Evolutionary conservation across 768 basidiomycete species (phyloP), one percentile per base, ranked within the genome.

Genomic region (Psilocybe cubensis): DNA sequence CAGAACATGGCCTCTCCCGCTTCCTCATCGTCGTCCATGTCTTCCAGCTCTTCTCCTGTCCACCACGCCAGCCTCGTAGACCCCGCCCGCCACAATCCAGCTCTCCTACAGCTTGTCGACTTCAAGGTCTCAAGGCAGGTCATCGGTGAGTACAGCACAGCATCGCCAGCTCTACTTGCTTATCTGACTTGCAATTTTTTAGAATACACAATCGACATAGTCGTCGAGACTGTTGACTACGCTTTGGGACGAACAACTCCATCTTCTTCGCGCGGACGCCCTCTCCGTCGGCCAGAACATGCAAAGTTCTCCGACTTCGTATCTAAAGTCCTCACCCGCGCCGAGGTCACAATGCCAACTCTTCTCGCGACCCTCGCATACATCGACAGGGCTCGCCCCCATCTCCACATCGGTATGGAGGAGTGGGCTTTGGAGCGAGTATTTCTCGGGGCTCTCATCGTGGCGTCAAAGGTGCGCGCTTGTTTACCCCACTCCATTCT

Each of bases 401-500:
- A 91, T 70, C 79, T 93, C 41, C 87, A 89, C 67, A 92, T 92
- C 62, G 88, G 88, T 8, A 76, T 90, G 58, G 89, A 91, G 68
- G 86, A 91, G 66, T 92, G 90, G 90, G 94, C 93, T 12, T 80
- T 91, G 47, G 92, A 95, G 73, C 86, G 94, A 40, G 93, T 96
- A 27, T 95, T 96, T 74, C 83, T 96, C 41, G 94, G 94, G 49
- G 87, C 92, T n/a, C 73, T 95, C 61, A 94, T 96, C 72, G 79
- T 84, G 45, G 93, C 94, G 6, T 88, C 88, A 74, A 96, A 95
- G 80, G 88, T 90, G 69, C 62, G 68, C 14, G 31, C 14, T 73
- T 51, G n/a, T 55, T 38, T 58, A 59, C 62, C 52, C 40, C 31
- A 47, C 17, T 50, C 48, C 52, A 52, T 56, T 18, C 17, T 55